Evolutionary conservation across 2,329 filamentous ascomycete genomes (phyloP).

Genomic region (Pyrenophora graminea): DNA sequence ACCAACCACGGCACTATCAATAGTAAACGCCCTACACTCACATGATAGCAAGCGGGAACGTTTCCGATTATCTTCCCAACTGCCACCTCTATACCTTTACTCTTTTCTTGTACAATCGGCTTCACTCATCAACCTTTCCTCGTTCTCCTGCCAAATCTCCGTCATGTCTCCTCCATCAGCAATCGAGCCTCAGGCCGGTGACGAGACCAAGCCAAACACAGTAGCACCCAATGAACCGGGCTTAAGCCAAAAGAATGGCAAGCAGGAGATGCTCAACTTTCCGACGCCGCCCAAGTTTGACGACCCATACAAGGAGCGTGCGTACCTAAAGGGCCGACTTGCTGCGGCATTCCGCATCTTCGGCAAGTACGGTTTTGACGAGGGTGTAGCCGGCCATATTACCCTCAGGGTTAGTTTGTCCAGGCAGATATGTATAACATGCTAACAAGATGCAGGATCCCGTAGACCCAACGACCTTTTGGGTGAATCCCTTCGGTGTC

Average conservation of each 20-base stretch:
- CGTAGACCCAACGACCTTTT: conserved; percentile 63
- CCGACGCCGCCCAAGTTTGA: conserved; percentile 43
- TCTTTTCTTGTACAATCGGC: not conserved
- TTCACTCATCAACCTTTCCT: not conserved
- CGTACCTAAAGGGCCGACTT: conserved; percentile 45
- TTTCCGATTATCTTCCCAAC: not conserved
- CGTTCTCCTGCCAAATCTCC: not conserved
- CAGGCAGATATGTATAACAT: not conserved
- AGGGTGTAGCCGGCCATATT: conserved; percentile 64
- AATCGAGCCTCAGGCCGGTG: conserved; percentile 31
- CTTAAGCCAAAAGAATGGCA: conserved; percentile 31
- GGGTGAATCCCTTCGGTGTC: conserved; percentile 70
- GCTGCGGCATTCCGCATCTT: conserved; percentile 48
- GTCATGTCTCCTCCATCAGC: conserved; percentile 40
- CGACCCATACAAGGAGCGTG: conserved; percentile 44
- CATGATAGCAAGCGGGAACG: not conserved
- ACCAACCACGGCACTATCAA: conserved; percentile 1
- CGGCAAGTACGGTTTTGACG: conserved; percentile 47
- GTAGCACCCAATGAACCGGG: conserved; percentile 40
- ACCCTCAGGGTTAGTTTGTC: conserved; percentile 54
- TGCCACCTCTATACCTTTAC: no score
- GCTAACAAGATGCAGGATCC: conserved; percentile 50
- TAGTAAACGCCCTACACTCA: not conserved
- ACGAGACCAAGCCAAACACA: conserved; percentile 32
- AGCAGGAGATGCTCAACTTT: conserved; percentile 30